A percentile compares a stretch with the other conserved stretches of the same genome.
These are phyloP conservation scores for Eucalyptus sp. DNA, from an alignment of 345 rosid species.

Conservation along the genomic window DNA sequence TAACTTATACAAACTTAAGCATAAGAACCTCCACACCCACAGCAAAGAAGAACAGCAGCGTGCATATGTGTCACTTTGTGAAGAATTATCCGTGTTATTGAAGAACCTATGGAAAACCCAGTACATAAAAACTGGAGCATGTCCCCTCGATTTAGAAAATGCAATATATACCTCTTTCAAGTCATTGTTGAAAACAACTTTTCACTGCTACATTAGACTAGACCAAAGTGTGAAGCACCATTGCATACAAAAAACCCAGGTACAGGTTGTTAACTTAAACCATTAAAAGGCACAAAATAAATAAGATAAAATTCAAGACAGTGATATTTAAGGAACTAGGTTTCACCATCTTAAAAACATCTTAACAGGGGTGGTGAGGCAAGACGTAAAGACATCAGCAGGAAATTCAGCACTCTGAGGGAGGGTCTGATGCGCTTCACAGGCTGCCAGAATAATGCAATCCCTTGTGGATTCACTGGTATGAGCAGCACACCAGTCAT, in stretches of 20 bases:
- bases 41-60: not conserved
- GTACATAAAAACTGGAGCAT: not conserved
- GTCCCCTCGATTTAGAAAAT: not conserved
- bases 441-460: slow-evolving; percentile 96
- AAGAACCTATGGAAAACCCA: not conserved
- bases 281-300: not conserved
- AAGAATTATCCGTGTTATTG: not conserved
- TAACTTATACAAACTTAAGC: not conserved
- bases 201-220: not conserved
- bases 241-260: not conserved
- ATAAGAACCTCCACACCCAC: not conserved
- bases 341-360: slow-evolving; percentile 93
- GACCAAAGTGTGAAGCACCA: not conserved
- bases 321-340: not conserved
- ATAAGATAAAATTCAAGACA: not conserved
- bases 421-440: slow-evolving; percentile 95
- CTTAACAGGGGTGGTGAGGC: slow-evolving; percentile 94
- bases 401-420: slow-evolving; percentile 99
- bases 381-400: slow-evolving; percentile 97
- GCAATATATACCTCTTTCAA: not conserved
- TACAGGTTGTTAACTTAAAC: not conserved
- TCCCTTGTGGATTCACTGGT: slow-evolving; percentile 66
- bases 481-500: slow-evolving; percentile 60
- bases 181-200: not conserved
- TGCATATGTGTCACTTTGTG: not conserved